Evolutionary conservation across 768 basidiomycete species (phyloP).

Genomic region (Rossbeevera mucosa): DNA sequence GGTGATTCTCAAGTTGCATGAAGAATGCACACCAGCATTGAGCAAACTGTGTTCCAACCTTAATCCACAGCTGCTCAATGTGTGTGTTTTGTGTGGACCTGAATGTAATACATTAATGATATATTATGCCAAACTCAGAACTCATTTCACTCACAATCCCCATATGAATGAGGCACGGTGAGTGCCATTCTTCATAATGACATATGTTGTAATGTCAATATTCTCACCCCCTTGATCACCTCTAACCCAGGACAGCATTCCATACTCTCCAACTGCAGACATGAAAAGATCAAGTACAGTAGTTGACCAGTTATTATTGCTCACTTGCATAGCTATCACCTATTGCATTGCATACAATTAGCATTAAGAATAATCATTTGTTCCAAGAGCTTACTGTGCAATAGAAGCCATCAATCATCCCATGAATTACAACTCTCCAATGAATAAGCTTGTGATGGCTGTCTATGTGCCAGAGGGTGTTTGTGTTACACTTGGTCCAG

Average conservation of each 20-base stretch:
- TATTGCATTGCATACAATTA: background rate
- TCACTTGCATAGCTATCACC: background rate
- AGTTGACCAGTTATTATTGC: background rate
- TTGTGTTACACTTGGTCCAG: no score
- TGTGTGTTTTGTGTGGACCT: slow-evolving; percentile 32
- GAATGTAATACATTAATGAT: slow-evolving; percentile 10
- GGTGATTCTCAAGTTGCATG: background rate
- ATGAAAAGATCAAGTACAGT: background rate
- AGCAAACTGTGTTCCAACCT: slow-evolving; percentile 26
- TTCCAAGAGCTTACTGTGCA: background rate
- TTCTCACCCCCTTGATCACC: slow-evolving; percentile 33
- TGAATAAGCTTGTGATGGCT: background rate
- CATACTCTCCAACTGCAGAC: background rate
- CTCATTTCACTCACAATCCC: slow-evolving; percentile 16
- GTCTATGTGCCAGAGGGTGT: background rate
- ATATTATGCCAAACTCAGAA: slow-evolving; percentile 13
- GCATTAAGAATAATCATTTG: background rate
- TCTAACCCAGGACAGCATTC: background rate
- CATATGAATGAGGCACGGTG: slow-evolving; percentile 29
- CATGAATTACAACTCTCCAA: background rate
- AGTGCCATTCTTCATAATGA: slow-evolving; percentile 21
- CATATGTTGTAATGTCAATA: slow-evolving; percentile 21
- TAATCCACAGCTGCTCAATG: slow-evolving; percentile 29
- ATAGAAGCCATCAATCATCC: background rate
- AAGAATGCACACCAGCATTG: slow-evolving; percentile 28